Evolutionary conservation across 116 monocot genomes (phyloP), one percentile per base, ranked within the genome.

Genomic region (Posidonia oceanica): DNA sequence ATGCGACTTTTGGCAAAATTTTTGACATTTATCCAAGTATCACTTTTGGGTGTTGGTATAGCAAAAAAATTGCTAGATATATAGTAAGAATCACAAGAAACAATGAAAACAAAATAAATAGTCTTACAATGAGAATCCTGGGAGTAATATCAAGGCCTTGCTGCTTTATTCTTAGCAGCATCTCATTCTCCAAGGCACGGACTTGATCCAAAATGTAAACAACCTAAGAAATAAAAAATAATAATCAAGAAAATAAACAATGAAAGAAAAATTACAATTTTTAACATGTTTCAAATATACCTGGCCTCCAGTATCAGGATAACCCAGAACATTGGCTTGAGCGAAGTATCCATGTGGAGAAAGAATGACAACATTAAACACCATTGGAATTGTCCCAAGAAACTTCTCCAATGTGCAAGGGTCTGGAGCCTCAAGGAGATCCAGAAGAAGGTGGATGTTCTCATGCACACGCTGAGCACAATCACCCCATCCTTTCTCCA

Each of bases 161-260:
- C 67, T 84, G 93, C 84, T 93, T 88, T 22, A 93, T 93, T 64
- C 88, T 82, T 29, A 93, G 84, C 63, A 93, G 86, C 93, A 93
- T 88, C 75, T 88, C 93, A 29, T 69, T 71, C 82, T 93, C 93
- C 74, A 88, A 72, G 3, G 93, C 93, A 59, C 86, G 88, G 36
- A 93, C 93, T 86, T 93, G 93, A 82, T 93, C 89, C 71, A 93
- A 66, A 77, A 93, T 93, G 67, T 93, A 93, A 55, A 93, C 93
- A 77, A 93, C 65, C 87, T 91, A 66, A 10, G 37, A n/a, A 64
- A 14, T 41, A 16, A 61, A 44, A 3, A 3, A 61, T 14, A 38
- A 22, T 5, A 53, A 14, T 36, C 53, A 53, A 23, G 23, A 72
- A 56, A 61, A 51, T 51, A 37, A 56, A 3, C 13, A 3, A 56